phyloP scores from a whole-genome alignment of 192 early-diverging fungal species.

The Entrophospora sp. region DNA sequence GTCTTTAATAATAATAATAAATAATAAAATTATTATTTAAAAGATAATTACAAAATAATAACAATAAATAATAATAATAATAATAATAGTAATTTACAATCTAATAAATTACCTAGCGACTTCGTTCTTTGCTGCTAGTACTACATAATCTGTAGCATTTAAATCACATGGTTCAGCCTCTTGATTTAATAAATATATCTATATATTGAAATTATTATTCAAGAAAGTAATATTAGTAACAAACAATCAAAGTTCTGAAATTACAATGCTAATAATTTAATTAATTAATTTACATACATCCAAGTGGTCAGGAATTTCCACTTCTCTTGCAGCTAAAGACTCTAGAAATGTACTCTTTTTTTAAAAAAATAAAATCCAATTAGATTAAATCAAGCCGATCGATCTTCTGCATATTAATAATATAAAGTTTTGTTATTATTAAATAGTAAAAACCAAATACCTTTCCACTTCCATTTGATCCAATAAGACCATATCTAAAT shows the following conservation, averaged over 20 bases:
- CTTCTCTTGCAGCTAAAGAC: slow-evolving; percentile 86
- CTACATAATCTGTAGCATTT: slow-evolving; percentile 86
- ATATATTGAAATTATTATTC: slow-evolving; percentile 1
- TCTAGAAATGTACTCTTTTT: slow-evolving; percentile 94
- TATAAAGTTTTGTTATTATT: too few species aligned
- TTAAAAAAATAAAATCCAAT: too few species aligned
- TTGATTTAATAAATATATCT: slow-evolving; percentile 89
- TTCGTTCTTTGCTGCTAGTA: slow-evolving; percentile 82
- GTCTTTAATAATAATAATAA: slow-evolving; percentile 17
- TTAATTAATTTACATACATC: slow-evolving; percentile 54
- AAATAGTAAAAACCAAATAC: too few species aligned
- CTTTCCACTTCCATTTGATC: slow-evolving; percentile 90
- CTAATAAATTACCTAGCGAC: slow-evolving; percentile 66
- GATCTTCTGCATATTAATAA: too few species aligned
- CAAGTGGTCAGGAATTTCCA: slow-evolving; percentile 92
- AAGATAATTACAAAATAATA: background rate
- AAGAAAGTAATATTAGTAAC: background rate
- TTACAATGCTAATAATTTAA: background rate
- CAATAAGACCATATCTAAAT: slow-evolving; percentile 78
- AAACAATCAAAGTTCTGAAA: background rate
- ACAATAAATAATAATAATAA: background rate
- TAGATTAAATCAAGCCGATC: too few species aligned
- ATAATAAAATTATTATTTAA: background rate
- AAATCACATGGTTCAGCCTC: slow-evolving; percentile 92
- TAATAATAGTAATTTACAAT: background rate